Evolutionary conservation across 2,329 filamentous ascomycete species (phyloP).

Genomic region (Microdochium nivale): DNA sequence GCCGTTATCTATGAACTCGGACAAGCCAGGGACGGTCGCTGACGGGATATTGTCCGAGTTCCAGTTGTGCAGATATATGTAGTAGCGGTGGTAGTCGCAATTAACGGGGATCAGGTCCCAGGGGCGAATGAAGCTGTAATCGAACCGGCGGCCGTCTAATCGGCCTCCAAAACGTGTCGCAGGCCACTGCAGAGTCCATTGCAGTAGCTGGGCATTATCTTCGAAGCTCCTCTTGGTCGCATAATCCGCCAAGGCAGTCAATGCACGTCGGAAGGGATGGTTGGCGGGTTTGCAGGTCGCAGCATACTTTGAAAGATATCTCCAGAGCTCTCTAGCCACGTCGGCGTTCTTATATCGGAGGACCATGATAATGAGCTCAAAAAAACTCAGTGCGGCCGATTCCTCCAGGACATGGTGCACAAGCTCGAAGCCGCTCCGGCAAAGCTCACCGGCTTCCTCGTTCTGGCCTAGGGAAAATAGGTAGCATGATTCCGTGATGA

Average conservation of each 20-base stretch:
- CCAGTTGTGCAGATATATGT: conserved; percentile 16
- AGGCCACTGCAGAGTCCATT: conserved; percentile 14
- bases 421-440: conserved; percentile 11
- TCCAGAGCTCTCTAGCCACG: conserved; percentile 15
- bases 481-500: conserved; percentile 16
- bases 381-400: conserved; percentile 14
- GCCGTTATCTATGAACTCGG: conserved; percentile 9
- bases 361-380: conserved; percentile 11
- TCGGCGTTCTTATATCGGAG: conserved; percentile 11
- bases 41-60: conserved; percentile 13
- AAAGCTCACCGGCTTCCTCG: conserved; percentile 13
- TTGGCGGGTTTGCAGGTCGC: conserved; percentile 10
- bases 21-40: conserved; percentile 11
- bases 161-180: conserved; percentile 12
- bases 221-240: conserved; percentile 10
- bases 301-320: conserved; percentile 13
- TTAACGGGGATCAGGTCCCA: conserved; percentile 16
- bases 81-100: conserved; percentile 16
- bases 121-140: conserved; percentile 17
- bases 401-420: conserved; percentile 13
- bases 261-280: conserved; percentile 10
- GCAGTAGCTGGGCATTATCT: conserved; percentile 11
- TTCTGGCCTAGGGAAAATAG: conserved; percentile 14
- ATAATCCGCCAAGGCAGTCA: conserved; percentile 12
- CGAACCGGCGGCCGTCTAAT: conserved; percentile 17